phyloP scores from a whole-genome alignment of 768 basidiomycete genomes.

The Amanita polypyramis region DNA sequence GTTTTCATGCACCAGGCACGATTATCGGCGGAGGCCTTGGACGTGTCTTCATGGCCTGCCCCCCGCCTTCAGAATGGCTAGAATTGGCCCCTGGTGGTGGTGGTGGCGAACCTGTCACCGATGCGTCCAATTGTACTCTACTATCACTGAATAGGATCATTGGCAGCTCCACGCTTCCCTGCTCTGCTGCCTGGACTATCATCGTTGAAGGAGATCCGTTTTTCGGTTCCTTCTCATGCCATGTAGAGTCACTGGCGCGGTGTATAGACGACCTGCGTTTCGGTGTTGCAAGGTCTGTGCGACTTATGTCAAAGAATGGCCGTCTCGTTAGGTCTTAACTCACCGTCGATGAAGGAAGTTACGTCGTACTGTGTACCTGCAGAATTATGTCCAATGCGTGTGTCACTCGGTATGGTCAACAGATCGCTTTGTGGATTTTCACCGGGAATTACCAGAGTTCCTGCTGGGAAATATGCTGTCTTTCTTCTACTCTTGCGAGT shows the following conservation, averaged over 20 bases:
- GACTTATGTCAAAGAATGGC: constrained; percentile 9
- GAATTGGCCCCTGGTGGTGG: constrained; percentile 9
- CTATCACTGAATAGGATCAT: background rate
- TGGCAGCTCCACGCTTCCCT: background rate
- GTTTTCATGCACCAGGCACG: background rate
- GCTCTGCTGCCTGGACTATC: background rate
- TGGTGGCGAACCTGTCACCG: constrained; percentile 20
- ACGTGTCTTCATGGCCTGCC: constrained; percentile 15
- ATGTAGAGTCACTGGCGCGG: background rate
- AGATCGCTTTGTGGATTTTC: background rate
- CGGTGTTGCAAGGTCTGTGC: constrained; percentile 6
- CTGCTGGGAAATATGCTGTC: constrained; percentile 1
- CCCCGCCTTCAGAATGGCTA: constrained; percentile 8
- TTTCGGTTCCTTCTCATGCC: background rate
- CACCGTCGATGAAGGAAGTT: constrained; percentile 61
- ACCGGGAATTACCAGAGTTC: background rate
- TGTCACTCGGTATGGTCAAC: background rate
- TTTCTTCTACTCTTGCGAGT: constrained; percentile 5
- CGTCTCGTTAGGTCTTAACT: background rate
- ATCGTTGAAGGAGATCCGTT: background rate
- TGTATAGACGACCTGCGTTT: background rate
- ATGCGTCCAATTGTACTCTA: constrained; percentile 7
- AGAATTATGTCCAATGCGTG: background rate
- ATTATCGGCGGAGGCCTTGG: constrained; percentile 1
- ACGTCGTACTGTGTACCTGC: constrained; percentile 38